Evolutionary conservation across 2,329 filamentous ascomycete genomes (phyloP), one percentile per base, ranked within the genome.

Genomic region (Epichloe baconii): DNA sequence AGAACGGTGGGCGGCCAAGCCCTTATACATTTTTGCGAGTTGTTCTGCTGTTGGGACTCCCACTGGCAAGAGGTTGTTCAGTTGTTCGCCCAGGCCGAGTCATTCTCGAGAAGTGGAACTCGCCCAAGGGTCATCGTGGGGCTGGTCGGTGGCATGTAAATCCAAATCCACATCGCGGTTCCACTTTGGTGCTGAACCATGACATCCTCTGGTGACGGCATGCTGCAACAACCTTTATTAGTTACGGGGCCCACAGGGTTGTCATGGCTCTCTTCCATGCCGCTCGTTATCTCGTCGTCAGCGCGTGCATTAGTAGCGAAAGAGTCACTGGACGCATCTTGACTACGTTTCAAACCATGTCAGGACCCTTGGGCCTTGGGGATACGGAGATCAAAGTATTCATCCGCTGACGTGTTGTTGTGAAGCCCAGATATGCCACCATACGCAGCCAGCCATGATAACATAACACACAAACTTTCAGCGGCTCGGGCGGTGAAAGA

Each of bases 1-100:
- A 57, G 65, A 68, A 69, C 67, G 67, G 67, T 69, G 65, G 64
- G 63, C 62, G 58, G 54, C 47, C 52, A 51, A 48, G 50, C 37
- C 55, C 49, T 58, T 65, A 68, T 68, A 68, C 68, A 68, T 47
- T 44, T 48, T 36, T n/a, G 31, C 41, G 37, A 34, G 34, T 26
- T 8, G 21, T 17, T 12, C 36, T 34, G 26, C 21, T 48, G 47
- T 35, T 45, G n/a, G 35, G 47, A 47, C 48, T 40, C 46, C 52
- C 41, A 40, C 47, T 17, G 42, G 23, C 5, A 19, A 21, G 19
- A 21, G 19, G 19, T 26, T 26, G 23, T 6, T 8, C 26, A 26
- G 26, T 40, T 36, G n/a, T 3, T 37, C 43, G 23, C 26, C 14
- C 36, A 38, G 17, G 44, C 36, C 51, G 51, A 52, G 51, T 52